Evolutionary conservation across 2,329 filamentous ascomycete genomes (phyloP).

Genomic region (Diaporthe sp.): DNA sequence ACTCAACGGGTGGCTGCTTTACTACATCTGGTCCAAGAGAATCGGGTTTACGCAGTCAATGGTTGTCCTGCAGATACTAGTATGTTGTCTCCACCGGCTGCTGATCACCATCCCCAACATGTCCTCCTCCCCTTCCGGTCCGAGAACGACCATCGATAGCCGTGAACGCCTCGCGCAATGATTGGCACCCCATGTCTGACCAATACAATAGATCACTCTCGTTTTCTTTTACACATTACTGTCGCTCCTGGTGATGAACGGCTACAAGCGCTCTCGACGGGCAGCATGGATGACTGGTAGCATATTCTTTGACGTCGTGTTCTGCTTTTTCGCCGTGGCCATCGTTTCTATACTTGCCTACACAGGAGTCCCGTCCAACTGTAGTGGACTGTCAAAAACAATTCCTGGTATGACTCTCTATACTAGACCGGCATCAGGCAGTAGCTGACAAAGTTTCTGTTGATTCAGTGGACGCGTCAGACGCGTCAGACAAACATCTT

Average conservation of each 20-base stretch:
- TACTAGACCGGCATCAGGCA: conserved; percentile 41
- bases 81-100: conserved; percentile 44
- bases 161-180: too few relatives aligned
- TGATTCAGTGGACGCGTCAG: conserved; percentile 1
- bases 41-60: conserved; percentile 48
- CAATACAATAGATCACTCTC: conserved; percentile 46
- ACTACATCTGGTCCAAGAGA: conserved; percentile 46
- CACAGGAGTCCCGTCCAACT: conserved; percentile 52
- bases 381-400: conserved; percentile 49
- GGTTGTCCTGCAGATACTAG: conserved; percentile 52
- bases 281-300: conserved; percentile 47
- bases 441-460: conserved; percentile 1
- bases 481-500: background rate
- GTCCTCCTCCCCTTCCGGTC: background rate
- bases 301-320: conserved; percentile 49
- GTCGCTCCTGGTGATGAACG: conserved; percentile 50
- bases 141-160: background rate
- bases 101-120: background rate
- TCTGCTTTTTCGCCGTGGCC: conserved; percentile 49
- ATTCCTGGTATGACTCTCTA: background rate
- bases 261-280: conserved; percentile 45
- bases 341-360: conserved; percentile 52
- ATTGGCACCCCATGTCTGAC: background rate
- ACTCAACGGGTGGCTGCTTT: conserved; percentile 53
- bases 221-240: conserved; percentile 50